Evolutionary conservation across 768 basidiomycete species (phyloP), one percentile per base, ranked within the genome.

Genomic region (Favolaschia claudopus): DNA sequence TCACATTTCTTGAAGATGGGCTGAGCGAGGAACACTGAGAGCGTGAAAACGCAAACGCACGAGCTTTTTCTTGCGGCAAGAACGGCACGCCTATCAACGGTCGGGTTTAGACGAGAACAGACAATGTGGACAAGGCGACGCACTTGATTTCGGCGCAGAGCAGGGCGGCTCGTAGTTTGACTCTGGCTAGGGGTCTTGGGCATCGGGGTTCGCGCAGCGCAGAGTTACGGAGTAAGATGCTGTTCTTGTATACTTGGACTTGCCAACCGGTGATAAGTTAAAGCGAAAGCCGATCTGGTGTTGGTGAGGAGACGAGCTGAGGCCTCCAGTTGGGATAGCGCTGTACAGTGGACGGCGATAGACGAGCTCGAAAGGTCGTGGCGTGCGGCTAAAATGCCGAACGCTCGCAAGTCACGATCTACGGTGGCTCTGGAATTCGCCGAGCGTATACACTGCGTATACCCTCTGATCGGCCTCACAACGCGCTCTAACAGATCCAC

Each of bases 1-100:
- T 95, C 92, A 65, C 92, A 95, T 89, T 93, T 93, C 92, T 94
- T 66, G 25, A 31, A 56, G 29, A 52, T 45, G 6, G 38, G 3
- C 34, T 36, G n/a, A 45, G 62, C 52, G 19, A n/a, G n/a, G 33
- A 38, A 40, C 15, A 40, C 22, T 8, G 32, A 29, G 22, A 42
- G 24, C 15, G 29, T 27, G 19, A 46, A 20, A 13, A 24, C 50
- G 19, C n/a, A 12, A 38, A 77, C 88, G 58, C 75, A 93, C 92
- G 66, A 94, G 83, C 74, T 94, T 94, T 72, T 91, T 80, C 73
- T 87, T 92, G 62, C 92, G 87, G 76, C 92, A 94, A 42, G 91
- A 85, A 27, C 88, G 84, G 74, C 91, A 93, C 44, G 91, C 91
- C 90, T 92, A 60, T 22, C 47, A n/a, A 48, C 40, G 34, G 32